These are phyloP conservation scores for Pyrenophora graminea DNA, from an alignment of 2,329 filamentous ascomycete species.

Conservation along the genomic window DNA sequence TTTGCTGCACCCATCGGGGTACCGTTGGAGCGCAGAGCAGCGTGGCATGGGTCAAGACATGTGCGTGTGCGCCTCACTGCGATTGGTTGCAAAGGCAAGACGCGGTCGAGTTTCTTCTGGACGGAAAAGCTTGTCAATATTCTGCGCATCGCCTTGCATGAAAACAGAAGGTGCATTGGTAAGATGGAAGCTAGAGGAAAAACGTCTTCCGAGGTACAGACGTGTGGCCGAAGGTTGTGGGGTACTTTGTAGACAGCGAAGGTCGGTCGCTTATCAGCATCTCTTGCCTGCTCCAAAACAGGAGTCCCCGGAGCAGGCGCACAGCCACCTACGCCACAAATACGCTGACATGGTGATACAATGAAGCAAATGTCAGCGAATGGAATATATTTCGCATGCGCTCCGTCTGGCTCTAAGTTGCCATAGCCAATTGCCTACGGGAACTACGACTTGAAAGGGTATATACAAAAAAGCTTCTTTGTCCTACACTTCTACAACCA, in stretches of 20 bases:
- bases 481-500: not conserved
- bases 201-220: conserved; percentile 41
- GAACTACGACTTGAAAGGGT: not conserved
- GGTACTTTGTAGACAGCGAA: not conserved
- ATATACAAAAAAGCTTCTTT: conserved; percentile 1
- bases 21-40: not conserved
- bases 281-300: too few relatives aligned
- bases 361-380: too few relatives aligned
- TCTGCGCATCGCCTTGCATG: conserved; percentile 2
- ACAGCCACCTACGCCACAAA: too few relatives aligned
- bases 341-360: too few relatives aligned
- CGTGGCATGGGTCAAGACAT: conserved; percentile 5
- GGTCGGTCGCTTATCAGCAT: not conserved
- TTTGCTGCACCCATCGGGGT: conserved; percentile 6
- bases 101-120: not conserved
- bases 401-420: too few relatives aligned
- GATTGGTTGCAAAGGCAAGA: conserved; percentile 7
- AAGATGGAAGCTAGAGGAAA: conserved; percentile 42
- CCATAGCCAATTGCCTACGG: too few relatives aligned
- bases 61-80: conserved; percentile 5
- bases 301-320: too few relatives aligned
- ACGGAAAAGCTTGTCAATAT: conserved; percentile 6
- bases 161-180: conserved; percentile 9
- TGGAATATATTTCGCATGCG: too few relatives aligned
- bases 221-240: not conserved